A percentile compares a stretch with the other conserved stretches of the same genome.
Evolutionary conservation across 2,329 filamentous ascomycete species (phyloP).

Genomic region (Pseudocercospora pini-densiflorae): DNA sequence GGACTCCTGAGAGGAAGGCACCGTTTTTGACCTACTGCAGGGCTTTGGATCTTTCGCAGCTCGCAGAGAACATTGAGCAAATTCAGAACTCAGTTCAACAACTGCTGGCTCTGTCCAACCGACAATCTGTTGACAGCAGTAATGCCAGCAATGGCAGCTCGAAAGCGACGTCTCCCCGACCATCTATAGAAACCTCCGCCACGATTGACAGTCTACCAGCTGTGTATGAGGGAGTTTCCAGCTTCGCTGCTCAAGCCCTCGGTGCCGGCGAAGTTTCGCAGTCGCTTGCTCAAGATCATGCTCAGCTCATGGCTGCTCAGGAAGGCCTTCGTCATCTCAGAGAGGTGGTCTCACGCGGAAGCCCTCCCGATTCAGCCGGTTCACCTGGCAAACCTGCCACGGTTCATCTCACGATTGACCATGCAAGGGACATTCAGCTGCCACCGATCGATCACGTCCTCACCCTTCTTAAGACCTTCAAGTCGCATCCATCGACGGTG

Average conservation of each 20-base stretch:
- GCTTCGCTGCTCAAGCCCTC: constrained; percentile 19
- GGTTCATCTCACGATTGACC: neutral
- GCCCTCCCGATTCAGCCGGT: constrained; percentile 4
- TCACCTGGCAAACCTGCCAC: neutral
- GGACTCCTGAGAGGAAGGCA: neutral
- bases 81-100: constrained; percentile 19
- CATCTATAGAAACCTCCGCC: constrained; percentile 6
- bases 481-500: constrained; percentile 9
- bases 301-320: constrained; percentile 15
- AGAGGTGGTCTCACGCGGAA: constrained; percentile 7
- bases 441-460: constrained; percentile 18
- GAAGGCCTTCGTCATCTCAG: constrained; percentile 17
- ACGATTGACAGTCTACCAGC: constrained; percentile 8
- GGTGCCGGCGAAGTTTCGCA: constrained; percentile 20
- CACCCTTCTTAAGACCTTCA: constrained; percentile 15
- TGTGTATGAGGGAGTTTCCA: constrained; percentile 18
- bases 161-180: neutral
- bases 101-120: constrained; percentile 9
- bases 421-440: constrained; percentile 7
- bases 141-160: neutral
- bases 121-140: neutral
- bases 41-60: constrained; percentile 1
- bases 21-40: neutral
- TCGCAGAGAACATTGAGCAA: constrained; percentile 18
- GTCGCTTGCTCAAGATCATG: constrained; percentile 17